Conservation (phyloP, 306 rosid genomes). For the Vachellia pachyceras region DNA sequence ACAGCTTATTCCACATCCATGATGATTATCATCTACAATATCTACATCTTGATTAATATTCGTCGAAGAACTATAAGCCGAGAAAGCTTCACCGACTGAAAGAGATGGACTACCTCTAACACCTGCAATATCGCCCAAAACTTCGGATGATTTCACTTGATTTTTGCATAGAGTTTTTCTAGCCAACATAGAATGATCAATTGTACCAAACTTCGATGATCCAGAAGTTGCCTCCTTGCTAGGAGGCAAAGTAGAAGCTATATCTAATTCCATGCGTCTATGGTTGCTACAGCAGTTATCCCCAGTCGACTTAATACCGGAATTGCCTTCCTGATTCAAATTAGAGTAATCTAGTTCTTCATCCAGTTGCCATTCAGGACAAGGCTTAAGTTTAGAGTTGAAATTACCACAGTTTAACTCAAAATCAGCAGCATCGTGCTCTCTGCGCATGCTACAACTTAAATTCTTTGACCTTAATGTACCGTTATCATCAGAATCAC, state of each 20-base stretch:
- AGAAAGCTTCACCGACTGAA: conserved; percentile 50
- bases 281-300: conserved; percentile 53
- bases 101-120: conserved; percentile 56
- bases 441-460: conserved; percentile 40
- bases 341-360: conserved; percentile 42
- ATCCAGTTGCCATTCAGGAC: conserved; percentile 39
- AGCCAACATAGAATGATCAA: conserved; percentile 34
- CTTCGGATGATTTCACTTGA: conserved; percentile 44
- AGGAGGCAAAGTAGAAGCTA: conserved; percentile 43
- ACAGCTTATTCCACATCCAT: conserved; percentile 64
- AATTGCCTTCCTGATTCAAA: conserved; percentile 31
- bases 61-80: conserved; percentile 35
- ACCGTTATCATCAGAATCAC: conserved; percentile 43
- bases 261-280: conserved; percentile 48
- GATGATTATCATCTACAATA: conserved; percentile 46
- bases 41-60: conserved; percentile 51
- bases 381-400: conserved; percentile 46
- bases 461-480: conserved; percentile 41
- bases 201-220: conserved; percentile 49
- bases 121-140: conserved; percentile 45
- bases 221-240: conserved; percentile 29
- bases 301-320: conserved; percentile 44
- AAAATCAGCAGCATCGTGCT: conserved; percentile 44
- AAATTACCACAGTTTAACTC: conserved; percentile 38
- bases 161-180: conserved; percentile 36